These are phyloP conservation scores for Cladobotryum protrusum DNA, from an alignment of 2,329 filamentous ascomycete genomes.

Conservation along the genomic window DNA sequence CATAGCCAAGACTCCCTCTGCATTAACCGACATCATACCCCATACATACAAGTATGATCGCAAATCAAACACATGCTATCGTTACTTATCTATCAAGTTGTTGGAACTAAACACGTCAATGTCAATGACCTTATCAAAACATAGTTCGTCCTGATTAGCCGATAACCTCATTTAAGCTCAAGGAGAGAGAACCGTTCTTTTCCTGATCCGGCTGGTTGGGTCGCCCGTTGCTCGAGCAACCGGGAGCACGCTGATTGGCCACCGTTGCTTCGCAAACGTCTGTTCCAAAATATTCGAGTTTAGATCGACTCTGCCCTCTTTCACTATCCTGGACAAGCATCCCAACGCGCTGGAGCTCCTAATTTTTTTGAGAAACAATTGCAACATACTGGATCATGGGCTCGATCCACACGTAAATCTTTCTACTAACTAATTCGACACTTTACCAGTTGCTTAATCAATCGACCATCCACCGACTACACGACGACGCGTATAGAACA, in stretches of 20 bases:
- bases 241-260: conserved; percentile 25
- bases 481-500: conserved; percentile 16
- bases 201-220: neutral
- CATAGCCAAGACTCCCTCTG: too few relatives aligned
- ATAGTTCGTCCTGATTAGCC: too few relatives aligned
- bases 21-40: too few relatives aligned
- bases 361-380: conserved; percentile 13
- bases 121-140: too few relatives aligned
- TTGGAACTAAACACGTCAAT: too few relatives aligned
- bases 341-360: conserved; percentile 7
- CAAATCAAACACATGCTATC: too few relatives aligned
- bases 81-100: too few relatives aligned
- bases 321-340: conserved; percentile 10
- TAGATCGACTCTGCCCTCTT: conserved; percentile 7
- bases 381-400: conserved; percentile 31
- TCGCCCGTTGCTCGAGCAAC: conserved; percentile 27
- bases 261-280: conserved; percentile 6
- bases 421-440: conserved; percentile 22
- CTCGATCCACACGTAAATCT: conserved; percentile 35
- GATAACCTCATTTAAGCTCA: too few relatives aligned
- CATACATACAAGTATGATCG: too few relatives aligned
- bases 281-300: conserved; percentile 23
- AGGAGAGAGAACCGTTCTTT: too few relatives aligned
- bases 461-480: conserved; percentile 13
- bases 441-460: conserved; percentile 15